phyloP scores from a whole-genome alignment of 2,329 filamentous ascomycete species.

The Diaporthe sp. region DNA sequence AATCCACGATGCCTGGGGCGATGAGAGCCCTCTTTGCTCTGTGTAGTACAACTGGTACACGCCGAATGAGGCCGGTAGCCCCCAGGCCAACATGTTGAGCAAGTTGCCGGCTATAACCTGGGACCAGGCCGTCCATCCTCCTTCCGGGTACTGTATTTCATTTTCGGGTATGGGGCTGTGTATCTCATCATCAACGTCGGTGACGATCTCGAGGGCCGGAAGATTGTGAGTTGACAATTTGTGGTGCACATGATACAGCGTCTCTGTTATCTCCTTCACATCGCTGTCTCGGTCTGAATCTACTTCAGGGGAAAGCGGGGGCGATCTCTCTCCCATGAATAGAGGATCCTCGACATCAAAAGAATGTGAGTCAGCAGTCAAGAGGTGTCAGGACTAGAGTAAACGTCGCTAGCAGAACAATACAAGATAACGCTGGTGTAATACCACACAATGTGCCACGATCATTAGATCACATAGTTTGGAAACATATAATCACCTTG shows the following conservation, averaged over 20 bases:
- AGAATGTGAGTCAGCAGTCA: background rate
- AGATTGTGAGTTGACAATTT: no score
- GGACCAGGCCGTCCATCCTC: background rate
- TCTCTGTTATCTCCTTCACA: background rate
- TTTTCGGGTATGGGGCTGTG: background rate
- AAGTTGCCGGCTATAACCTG: conserved; percentile 56
- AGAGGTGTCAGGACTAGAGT: background rate
- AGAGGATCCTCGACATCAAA: no score
- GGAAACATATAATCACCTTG: background rate
- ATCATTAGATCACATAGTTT: no score
- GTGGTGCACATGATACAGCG: background rate
- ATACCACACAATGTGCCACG: no score
- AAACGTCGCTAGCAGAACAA: background rate
- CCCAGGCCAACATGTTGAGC: conserved; percentile 62
- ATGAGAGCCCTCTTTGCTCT: conserved; percentile 45
- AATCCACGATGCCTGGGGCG: conserved; percentile 57
- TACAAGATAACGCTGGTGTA: background rate
- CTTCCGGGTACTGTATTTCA: background rate
- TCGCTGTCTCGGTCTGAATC: rapidly evolving
- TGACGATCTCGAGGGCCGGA: background rate
- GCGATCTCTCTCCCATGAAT: background rate
- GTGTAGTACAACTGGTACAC: conserved; percentile 59
- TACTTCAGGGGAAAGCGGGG: no score
- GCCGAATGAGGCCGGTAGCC: conserved; percentile 60
- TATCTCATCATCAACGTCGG: background rate